Conservation (phyloP, 2,329 filamentous ascomycete genomes). For the Gyromitra esculenta region DNA sequence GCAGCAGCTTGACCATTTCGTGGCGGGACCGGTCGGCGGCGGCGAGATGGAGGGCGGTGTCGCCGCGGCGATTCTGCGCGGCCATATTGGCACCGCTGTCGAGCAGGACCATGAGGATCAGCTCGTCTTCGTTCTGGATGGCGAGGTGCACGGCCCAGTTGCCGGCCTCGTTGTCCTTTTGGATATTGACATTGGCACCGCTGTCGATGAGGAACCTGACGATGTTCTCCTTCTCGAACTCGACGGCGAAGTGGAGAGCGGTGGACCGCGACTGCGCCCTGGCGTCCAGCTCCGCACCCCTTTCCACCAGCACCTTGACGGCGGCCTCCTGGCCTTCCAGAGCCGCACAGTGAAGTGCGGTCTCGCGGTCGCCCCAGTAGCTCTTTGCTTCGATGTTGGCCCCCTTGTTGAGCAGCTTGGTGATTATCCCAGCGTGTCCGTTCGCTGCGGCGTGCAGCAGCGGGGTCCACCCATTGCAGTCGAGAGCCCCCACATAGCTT, state of each 20-base stretch:
- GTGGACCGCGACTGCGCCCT: conserved; percentile 38
- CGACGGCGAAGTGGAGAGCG: conserved; percentile 41
- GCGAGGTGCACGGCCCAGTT: conserved; percentile 37
- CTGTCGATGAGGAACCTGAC: conserved; percentile 43
- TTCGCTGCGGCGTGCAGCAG: conserved; percentile 44
- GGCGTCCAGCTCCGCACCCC: conserved; percentile 39
- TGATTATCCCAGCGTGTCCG: conserved; percentile 38
- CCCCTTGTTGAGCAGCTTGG: conserved; percentile 37
- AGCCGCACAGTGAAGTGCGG: conserved; percentile 45
- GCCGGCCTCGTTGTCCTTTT: conserved; percentile 35
- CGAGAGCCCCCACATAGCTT: conserved; percentile 45
- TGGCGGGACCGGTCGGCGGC: conserved; percentile 21
- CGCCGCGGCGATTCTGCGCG: conserved; percentile 18
- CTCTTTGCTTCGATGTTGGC: conserved; percentile 47
- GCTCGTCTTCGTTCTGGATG: conserved; percentile 35
- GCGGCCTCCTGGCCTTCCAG: conserved; percentile 40
- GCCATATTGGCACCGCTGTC: conserved; percentile 28
- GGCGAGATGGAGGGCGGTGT: conserved; percentile 43
- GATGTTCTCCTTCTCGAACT: conserved; percentile 34
- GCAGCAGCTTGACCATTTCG: conserved; percentile 39
- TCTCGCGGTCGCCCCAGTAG: conserved; percentile 46
- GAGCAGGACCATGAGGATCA: conserved; percentile 21
- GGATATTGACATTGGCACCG: conserved; percentile 35
- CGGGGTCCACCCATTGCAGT: conserved; percentile 47
- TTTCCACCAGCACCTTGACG: conserved; percentile 39